Evolutionary conservation across 805 yeast species (phyloP).

Genomic region (Metschnikowia rubicola): DNA sequence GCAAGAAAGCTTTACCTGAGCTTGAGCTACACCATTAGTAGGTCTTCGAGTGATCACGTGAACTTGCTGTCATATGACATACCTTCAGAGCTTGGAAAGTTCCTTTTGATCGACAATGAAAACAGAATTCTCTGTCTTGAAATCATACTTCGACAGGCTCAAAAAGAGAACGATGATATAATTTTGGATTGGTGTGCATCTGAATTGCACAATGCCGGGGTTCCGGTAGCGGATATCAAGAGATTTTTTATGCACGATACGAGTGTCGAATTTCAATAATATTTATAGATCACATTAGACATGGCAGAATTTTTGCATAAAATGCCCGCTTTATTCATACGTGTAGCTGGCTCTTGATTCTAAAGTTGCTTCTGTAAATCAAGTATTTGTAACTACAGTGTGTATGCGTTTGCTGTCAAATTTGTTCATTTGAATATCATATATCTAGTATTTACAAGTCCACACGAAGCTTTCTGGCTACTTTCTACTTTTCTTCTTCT

Average conservation of each 20-base stretch:
- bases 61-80: constrained; percentile 20
- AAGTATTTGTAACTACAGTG: neutral
- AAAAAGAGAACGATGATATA: constrained; percentile 21
- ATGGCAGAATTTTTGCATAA: no score
- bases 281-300: no score
- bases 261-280: no score
- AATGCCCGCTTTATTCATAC: no score
- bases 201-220: constrained; percentile 30
- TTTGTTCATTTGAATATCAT: neutral
- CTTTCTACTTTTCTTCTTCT: constrained; percentile 32
- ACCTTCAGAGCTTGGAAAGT: constrained; percentile 17
- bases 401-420: neutral
- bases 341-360: neutral
- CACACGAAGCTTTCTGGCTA: constrained; percentile 2
- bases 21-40: constrained; percentile 8
- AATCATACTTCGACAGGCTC: constrained; percentile 23
- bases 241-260: neutral
- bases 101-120: constrained; percentile 15
- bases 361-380: neutral
- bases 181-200: constrained; percentile 28
- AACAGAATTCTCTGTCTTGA: constrained; percentile 21
- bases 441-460: constrained; percentile 5
- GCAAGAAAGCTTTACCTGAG: constrained; percentile 17
- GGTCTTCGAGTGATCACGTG: constrained; percentile 8
- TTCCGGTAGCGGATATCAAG: constrained; percentile 11